These are phyloP conservation scores for Petunia secreta DNA, from an alignment of 257 asterid species.

Conservation along the genomic window DNA sequence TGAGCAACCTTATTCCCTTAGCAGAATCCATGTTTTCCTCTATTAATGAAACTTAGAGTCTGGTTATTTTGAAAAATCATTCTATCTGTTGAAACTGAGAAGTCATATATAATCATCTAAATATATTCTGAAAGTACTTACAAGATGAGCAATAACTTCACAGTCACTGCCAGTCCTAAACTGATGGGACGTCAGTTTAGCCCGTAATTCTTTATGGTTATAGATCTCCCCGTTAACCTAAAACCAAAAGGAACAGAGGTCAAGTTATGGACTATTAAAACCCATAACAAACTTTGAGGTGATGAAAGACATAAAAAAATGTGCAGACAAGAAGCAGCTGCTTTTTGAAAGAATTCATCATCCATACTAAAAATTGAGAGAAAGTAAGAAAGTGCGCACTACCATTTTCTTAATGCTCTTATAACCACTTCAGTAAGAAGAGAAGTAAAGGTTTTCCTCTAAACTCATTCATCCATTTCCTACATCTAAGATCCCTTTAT, in stretches of 20 bases:
- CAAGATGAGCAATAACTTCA: slow-evolving; percentile 99
- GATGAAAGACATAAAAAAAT: background rate
- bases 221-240: slow-evolving; percentile 99
- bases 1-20: slow-evolving; percentile 13
- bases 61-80: background rate
- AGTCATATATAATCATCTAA: background rate
- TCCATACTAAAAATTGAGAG: background rate
- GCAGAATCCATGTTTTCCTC: background rate
- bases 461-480: background rate
- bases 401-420: background rate
- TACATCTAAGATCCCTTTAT: background rate
- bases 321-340: background rate
- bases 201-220: slow-evolving; percentile 82
- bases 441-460: background rate
- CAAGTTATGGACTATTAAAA: slow-evolving; percentile 18
- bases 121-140: slow-evolving; percentile 43
- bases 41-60: background rate
- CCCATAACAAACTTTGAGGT: background rate
- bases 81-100: background rate
- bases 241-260: slow-evolving; percentile 30
- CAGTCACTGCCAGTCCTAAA: slow-evolving; percentile 98
- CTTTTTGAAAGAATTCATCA: background rate
- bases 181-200: slow-evolving; percentile 67
- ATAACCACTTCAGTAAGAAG: slow-evolving; percentile 1
- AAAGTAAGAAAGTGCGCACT: background rate